Evolutionary conservation across 495 filamentous ascomycete genomes (phyloP), one percentile per base, ranked within the genome.

Genomic region (Aspergillus campestris): DNA sequence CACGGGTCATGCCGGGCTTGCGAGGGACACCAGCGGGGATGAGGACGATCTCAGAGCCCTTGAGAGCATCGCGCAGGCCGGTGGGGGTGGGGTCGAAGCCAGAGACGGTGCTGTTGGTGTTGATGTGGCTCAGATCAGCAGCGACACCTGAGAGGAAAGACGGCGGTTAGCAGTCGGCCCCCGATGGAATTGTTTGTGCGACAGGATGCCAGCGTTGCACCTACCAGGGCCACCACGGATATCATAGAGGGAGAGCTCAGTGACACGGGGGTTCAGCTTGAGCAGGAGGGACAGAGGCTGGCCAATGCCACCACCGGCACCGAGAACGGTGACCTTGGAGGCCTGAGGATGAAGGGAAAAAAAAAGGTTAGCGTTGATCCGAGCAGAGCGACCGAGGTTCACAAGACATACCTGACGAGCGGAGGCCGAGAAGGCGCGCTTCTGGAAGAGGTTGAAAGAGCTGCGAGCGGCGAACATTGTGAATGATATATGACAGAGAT

Each of bases 1-100:
- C 92, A 75, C 92, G 89, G 73, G 86, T 94, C 92, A 98, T 98
- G 71, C 92, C 92, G 61, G 92, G 92, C 80, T 98, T 98, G 74
- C 92, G 89, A 55, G 92, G 92, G 52, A 98, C 92, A 74, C 92
- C 92, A 57, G 92, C 92, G 57, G 92, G 92, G 66, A 98, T 97
- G 58, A 98, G 82, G 57, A 98, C 89, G 57, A 98, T 82, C 64
- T 97, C 88, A 51, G 88, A 72, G 61, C 80, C 89, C 69, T 84
- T 85, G 61, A 97, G 80, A 51, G 81, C 81, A 54, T 75, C 75
- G 58, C 76, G 78, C 31, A 97, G 81, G 52, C 88, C 89, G 43
- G 77, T 72, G 40, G 81, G 71, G 48, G 80, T 85, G 45, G 87
- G 77, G 48, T 86, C 80, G 69, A 94, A 95, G 61, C 92, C 92